Conservation (phyloP, 306 rosid genomes). For the Heteromeles arbutifolia region DNA sequence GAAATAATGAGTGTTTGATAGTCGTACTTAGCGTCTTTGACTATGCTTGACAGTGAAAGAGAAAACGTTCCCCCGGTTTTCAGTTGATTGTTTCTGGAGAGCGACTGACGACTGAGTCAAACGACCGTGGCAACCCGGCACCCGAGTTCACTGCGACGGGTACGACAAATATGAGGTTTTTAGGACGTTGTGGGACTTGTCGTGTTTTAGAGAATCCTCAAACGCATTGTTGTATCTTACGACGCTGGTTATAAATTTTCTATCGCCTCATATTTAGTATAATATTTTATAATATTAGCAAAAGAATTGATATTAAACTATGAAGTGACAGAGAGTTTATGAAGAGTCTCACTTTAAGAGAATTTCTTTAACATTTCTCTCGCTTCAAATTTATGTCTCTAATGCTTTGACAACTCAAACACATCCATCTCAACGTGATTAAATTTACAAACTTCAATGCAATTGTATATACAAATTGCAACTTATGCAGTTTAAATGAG, state of each 20-base stretch:
- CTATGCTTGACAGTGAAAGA: neutral
- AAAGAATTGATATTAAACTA: no score
- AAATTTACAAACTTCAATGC: neutral
- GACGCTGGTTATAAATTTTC: no score
- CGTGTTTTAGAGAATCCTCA: neutral
- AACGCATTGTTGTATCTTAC: neutral
- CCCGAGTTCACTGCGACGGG: neutral
- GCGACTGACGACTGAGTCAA: neutral
- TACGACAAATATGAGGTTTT: neutral
- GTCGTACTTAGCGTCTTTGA: neutral
- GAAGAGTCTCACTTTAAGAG: no score
- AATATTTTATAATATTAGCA: no score
- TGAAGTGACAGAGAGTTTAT: no score
- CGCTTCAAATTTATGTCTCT: no score
- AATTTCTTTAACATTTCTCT: no score
- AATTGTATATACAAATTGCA: neutral
- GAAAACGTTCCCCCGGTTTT: neutral
- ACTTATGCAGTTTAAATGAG: no score
- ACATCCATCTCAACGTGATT: no score
- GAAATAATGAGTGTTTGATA: neutral
- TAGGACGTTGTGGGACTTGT: neutral
- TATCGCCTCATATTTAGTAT: fast-evolving
- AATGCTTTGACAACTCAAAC: no score
- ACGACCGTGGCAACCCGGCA: neutral
- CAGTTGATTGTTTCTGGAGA: neutral